phyloP scores from a whole-genome alignment of 2,329 filamentous ascomycete genomes.

The Colletotrichum gigasporum region DNA sequence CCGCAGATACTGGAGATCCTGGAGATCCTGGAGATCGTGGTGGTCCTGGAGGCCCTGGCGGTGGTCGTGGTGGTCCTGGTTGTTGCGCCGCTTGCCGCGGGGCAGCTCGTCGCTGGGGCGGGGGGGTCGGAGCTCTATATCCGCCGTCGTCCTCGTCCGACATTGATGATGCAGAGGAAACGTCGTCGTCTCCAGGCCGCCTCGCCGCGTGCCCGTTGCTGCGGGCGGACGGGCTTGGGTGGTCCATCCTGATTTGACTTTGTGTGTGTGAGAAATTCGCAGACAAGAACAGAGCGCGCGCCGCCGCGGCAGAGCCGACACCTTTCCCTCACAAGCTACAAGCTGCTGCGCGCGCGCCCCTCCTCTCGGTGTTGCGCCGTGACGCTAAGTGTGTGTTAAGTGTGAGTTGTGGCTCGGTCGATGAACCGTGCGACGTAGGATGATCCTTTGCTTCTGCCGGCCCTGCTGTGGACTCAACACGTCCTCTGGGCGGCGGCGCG shows the following conservation, averaged over 20 bases:
- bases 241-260: constrained; percentile 8
- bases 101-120: constrained; percentile 10
- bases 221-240: constrained; percentile 15
- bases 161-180: constrained; percentile 17
- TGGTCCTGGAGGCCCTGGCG: background rate
- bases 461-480: too few relatives aligned
- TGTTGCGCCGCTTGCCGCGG: background rate
- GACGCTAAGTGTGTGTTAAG: background rate
- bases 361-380: background rate
- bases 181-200: background rate
- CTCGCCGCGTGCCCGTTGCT: constrained; percentile 13
- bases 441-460: background rate
- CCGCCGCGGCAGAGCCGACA: background rate
- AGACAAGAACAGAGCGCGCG: background rate
- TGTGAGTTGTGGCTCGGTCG: background rate
- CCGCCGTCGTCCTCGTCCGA: constrained; percentile 22
- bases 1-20: background rate
- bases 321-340: background rate
- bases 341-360: background rate
- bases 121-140: constrained; percentile 25
- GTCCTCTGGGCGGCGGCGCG: background rate
- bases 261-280: background rate
- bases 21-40: background rate
- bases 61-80: background rate
- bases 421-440: background rate